Conservation (phyloP, 2,329 filamentous ascomycete genomes). For the Apiospora saccharicola region DNA sequence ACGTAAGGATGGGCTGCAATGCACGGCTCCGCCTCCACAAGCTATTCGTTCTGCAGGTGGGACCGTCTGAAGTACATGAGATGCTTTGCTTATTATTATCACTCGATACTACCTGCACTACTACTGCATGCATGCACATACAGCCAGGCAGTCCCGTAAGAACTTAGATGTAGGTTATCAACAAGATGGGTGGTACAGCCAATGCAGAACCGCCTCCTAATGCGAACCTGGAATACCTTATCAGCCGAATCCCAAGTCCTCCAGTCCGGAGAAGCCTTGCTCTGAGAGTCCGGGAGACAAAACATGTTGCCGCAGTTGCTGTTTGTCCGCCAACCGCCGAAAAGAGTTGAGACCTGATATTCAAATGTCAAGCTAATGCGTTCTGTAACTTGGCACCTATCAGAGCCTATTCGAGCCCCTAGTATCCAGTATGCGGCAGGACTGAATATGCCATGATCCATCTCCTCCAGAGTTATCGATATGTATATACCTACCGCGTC, state of each 20-base stretch:
- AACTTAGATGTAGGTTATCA: slow-evolving; percentile 10
- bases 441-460: not conserved
- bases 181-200: not conserved
- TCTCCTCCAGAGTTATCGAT: too few species aligned
- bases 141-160: not conserved
- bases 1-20: slow-evolving; percentile 26
- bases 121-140: not conserved
- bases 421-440: not conserved
- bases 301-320: not conserved
- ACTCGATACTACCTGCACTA: not conserved
- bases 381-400: slow-evolving; percentile 13
- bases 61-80: slow-evolving; percentile 28
- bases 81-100: slow-evolving; percentile 19
- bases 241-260: not conserved
- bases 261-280: not conserved
- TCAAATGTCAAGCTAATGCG: slow-evolving; percentile 7
- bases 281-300: not conserved
- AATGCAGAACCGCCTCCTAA: not conserved
- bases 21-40: slow-evolving; percentile 29
- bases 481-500: not conserved
- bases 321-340: slow-evolving; percentile 2
- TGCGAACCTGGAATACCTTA: not conserved
- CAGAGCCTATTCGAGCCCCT: slow-evolving; percentile 3
- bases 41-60: slow-evolving; percentile 24
- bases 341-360: slow-evolving; percentile 15